These are phyloP conservation scores for Austroboletus niveus DNA, from an alignment of 1,284 basidiomycete genomes.

Conservation along the genomic window DNA sequence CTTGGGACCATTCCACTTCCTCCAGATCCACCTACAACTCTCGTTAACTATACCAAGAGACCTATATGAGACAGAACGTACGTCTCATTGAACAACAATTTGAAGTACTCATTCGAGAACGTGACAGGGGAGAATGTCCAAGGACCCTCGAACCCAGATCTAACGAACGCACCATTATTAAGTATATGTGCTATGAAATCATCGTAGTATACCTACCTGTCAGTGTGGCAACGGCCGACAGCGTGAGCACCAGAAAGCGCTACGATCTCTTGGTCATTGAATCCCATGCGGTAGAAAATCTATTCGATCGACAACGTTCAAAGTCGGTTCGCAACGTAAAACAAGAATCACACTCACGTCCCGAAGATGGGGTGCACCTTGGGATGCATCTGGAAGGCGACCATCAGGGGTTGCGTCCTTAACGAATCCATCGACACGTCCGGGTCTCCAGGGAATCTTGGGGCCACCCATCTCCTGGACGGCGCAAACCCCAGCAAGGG, in stretches of 20 bases:
- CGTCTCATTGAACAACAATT: constrained; percentile 86
- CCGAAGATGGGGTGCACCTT: constrained; percentile 85
- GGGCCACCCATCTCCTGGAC: constrained; percentile 88
- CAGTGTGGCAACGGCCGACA: constrained; percentile 88
- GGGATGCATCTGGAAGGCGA: constrained; percentile 87
- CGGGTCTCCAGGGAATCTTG: constrained; percentile 85
- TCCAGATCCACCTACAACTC: constrained; percentile 66
- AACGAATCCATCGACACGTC: constrained; percentile 81
- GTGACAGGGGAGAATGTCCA: constrained; percentile 90
- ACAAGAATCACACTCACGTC: constrained; percentile 45
- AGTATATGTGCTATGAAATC: background rate
- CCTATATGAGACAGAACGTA: constrained; percentile 33
- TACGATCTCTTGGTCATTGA: constrained; percentile 97
- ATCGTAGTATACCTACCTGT: constrained; percentile 46
- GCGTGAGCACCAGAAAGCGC: constrained; percentile 94
- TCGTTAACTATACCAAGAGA: background rate
- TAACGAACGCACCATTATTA: constrained; percentile 24
- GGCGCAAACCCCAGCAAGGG: constrained; percentile 82
- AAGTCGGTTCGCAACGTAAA: background rate
- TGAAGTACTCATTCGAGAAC: constrained; percentile 90
- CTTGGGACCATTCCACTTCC: constrained; percentile 89
- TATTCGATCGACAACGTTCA: constrained; percentile 24
- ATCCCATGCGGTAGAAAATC: constrained; percentile 95
- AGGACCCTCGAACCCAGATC: constrained; percentile 87
- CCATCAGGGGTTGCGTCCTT: constrained; percentile 87